Evolutionary conservation across 352 stramenopile species (phyloP).

Genomic region (Phytophthora idaei): DNA sequence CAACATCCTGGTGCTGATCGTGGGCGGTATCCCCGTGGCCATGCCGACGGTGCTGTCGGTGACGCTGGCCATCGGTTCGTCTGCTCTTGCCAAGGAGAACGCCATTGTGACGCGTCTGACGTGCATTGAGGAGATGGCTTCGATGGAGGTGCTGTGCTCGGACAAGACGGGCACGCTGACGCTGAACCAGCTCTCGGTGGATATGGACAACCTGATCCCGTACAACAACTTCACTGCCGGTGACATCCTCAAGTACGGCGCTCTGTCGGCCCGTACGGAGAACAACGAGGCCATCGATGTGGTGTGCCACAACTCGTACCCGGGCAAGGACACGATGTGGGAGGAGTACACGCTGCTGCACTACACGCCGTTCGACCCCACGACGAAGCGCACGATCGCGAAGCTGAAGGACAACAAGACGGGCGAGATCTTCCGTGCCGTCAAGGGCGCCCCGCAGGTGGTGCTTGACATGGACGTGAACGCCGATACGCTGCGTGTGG

Average conservation of each 20-base stretch:
- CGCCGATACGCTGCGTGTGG: slow-evolving; percentile 53
- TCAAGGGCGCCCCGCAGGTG: slow-evolving; percentile 93
- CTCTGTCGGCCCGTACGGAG: slow-evolving; percentile 68
- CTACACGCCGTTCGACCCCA: slow-evolving; percentile 86
- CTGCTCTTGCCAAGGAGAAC: slow-evolving; percentile 88
- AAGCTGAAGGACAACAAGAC: slow-evolving; percentile 85
- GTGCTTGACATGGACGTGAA: slow-evolving; percentile 86
- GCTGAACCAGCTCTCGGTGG: slow-evolving; percentile 96
- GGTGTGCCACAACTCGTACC: slow-evolving; percentile 80
- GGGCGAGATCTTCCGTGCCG: slow-evolving; percentile 87
- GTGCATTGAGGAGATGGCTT: slow-evolving; percentile 93
- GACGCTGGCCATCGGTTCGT: slow-evolving; percentile 92
- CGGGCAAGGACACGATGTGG: slow-evolving; percentile 78
- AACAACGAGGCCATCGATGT: slow-evolving; percentile 82
- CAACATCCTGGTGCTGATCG: slow-evolving; percentile 89
- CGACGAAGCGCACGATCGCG: slow-evolving; percentile 92
- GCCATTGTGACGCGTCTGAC: slow-evolving; percentile 93
- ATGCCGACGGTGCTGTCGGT: slow-evolving; percentile 94
- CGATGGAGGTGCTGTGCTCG: slow-evolving; percentile 94
- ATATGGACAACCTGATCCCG: slow-evolving; percentile 83
- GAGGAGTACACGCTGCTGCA: slow-evolving; percentile 78
- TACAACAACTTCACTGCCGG: slow-evolving; percentile 66
- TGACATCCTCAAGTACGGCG: slow-evolving; percentile 69
- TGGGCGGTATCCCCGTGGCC: slow-evolving; percentile 93
- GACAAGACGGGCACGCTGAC: slow-evolving; percentile 96